These are phyloP conservation scores for Eremochloa ophiuroides DNA, from an alignment of 176 grass and related monocot species.

Conservation along the genomic window DNA sequence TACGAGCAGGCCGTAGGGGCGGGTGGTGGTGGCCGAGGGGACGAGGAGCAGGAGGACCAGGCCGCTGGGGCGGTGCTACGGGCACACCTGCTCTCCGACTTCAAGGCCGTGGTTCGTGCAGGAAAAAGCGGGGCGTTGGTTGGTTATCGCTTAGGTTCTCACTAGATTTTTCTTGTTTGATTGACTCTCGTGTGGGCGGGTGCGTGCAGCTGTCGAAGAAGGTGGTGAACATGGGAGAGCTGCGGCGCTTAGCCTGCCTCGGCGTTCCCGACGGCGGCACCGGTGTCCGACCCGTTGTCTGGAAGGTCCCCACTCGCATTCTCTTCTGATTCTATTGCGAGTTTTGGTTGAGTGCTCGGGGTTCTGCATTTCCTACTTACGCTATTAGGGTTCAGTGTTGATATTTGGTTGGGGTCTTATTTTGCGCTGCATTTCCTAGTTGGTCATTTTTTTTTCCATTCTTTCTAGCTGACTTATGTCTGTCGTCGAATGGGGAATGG, in stretches of 20 bases:
- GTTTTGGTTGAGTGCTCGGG: neutral
- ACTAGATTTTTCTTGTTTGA: neutral
- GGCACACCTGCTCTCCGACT: slow-evolving; percentile 44
- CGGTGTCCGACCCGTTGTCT: slow-evolving; percentile 53
- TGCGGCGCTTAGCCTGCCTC: slow-evolving; percentile 68
- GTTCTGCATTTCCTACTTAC: neutral
- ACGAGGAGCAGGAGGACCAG: neutral
- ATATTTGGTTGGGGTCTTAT: neutral
- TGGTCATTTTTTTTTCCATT: neutral
- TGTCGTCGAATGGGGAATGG: no score
- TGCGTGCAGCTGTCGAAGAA: slow-evolving; percentile 70
- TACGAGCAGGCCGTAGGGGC: slow-evolving; percentile 44
- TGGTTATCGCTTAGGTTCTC: neutral
- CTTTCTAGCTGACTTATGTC: neutral
- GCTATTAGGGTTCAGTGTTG: neutral
- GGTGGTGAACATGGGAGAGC: slow-evolving; percentile 80
- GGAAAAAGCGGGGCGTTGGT: neutral
- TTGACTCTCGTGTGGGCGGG: neutral
- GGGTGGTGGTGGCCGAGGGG: neutral
- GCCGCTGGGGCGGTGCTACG: slow-evolving; percentile 28
- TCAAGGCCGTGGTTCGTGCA: slow-evolving; percentile 33
- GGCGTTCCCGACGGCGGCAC: slow-evolving; percentile 52
- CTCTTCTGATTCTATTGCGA: neutral
- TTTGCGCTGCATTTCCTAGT: no score
- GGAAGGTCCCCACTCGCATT: slow-evolving; percentile 78